Percentiles rank a stretch among this genome's conserved stretches.
phyloP scores from a whole-genome alignment of 2,329 filamentous ascomycete genomes.

The Colletotrichum sp. region DNA sequence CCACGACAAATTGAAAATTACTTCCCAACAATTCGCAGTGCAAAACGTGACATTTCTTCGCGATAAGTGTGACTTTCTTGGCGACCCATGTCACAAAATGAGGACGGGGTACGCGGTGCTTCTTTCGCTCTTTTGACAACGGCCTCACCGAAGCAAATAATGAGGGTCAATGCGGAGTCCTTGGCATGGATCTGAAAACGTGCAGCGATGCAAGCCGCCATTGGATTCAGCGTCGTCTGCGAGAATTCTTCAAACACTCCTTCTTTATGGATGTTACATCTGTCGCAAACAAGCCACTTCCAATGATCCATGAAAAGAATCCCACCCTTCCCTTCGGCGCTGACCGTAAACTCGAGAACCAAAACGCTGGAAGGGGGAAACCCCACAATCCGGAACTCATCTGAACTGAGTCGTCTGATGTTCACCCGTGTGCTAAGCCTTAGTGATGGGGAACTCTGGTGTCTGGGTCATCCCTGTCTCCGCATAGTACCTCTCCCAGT shows the following conservation, averaged over 20 bases:
- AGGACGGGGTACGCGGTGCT: background rate
- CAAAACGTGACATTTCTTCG: background rate
- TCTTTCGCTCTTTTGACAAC: background rate
- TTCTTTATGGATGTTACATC: background rate
- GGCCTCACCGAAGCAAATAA: background rate
- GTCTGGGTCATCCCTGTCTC: slow-evolving; percentile 4
- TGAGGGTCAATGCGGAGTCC: background rate
- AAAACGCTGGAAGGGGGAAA: background rate
- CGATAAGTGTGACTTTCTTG: background rate
- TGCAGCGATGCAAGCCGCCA: background rate
- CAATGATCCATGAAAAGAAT: background rate
- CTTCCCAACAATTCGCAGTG: background rate
- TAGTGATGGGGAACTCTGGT: background rate
- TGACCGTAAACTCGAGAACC: background rate
- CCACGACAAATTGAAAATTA: background rate
- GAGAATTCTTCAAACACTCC: background rate
- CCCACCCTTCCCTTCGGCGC: background rate
- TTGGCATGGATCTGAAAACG: background rate
- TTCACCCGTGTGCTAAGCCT: background rate
- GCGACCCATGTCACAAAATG: background rate
- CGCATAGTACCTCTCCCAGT: background rate
- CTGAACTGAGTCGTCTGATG: background rate
- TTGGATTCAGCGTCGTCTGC: background rate
- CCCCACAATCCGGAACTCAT: background rate
- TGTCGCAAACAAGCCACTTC: background rate